A percentile compares a stretch with the other conserved stretches of the same genome.
These are phyloP conservation scores for Neohortaea acidophila DNA, from an alignment of 495 filamentous ascomycete genomes.

Conservation along the genomic window DNA sequence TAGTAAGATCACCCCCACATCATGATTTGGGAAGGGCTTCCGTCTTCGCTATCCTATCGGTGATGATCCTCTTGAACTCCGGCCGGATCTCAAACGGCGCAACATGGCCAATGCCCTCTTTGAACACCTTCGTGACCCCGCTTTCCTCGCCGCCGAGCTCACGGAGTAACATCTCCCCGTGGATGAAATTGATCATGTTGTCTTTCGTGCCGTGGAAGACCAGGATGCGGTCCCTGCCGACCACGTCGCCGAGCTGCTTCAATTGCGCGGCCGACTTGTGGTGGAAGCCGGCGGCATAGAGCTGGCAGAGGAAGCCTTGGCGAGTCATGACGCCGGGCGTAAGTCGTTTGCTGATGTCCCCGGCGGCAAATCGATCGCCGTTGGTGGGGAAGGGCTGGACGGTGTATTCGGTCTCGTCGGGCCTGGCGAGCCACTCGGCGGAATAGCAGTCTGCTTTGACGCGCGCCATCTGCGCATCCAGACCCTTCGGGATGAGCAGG, in stretches of 20 bases:
- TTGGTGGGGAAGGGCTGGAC: constrained; percentile 48
- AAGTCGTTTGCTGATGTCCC: constrained; percentile 51
- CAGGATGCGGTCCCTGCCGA: constrained; percentile 57
- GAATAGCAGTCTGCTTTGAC: constrained; percentile 47
- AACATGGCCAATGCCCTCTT: constrained; percentile 56
- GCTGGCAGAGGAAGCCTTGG: constrained; percentile 58
- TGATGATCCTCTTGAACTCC: constrained; percentile 45
- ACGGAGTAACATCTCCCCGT: constrained; percentile 28
- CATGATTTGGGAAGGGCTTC: constrained; percentile 7
- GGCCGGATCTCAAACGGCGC: constrained; percentile 45
- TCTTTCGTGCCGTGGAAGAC: constrained; percentile 61
- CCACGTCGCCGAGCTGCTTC: constrained; percentile 41
- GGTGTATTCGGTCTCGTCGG: constrained; percentile 40
- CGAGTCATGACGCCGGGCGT: constrained; percentile 40
- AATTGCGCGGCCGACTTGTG: constrained; percentile 51
- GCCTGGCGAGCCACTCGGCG: constrained; percentile 39
- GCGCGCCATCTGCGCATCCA: constrained; percentile 40
- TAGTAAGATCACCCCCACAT: too few relatives aligned
- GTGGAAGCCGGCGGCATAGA: constrained; percentile 68
- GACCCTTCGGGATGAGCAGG: constrained; percentile 48
- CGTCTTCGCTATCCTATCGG: constrained; percentile 33
- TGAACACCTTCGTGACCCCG: constrained; percentile 37
- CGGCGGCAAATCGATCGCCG: constrained; percentile 62
- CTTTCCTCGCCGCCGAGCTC: constrained; percentile 30
- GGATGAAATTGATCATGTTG: constrained; percentile 54